These are phyloP conservation scores for Craspedostauros australis DNA, from an alignment of 108 stramenopile species.

Conservation along the genomic window DNA sequence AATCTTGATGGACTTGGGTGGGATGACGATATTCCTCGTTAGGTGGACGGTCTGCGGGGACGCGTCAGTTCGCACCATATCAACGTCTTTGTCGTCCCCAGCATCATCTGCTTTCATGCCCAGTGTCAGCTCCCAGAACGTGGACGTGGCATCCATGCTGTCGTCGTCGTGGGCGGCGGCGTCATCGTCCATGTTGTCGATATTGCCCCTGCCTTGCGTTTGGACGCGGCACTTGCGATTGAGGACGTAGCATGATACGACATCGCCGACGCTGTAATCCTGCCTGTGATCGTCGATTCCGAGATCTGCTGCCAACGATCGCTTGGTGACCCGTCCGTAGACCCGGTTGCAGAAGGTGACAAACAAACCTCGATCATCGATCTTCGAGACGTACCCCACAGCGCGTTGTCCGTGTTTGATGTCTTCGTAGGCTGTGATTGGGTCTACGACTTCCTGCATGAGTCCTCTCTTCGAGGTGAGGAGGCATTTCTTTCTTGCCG, in stretches of 20 bases:
- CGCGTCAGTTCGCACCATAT: constrained; percentile 7
- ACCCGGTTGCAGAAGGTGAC: constrained; percentile 84
- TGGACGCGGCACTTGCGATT: too few relatives aligned
- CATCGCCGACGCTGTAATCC: constrained; percentile 73
- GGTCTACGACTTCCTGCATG: constrained; percentile 40
- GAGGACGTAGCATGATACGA: constrained; percentile 65
- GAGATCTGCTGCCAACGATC: constrained; percentile 61
- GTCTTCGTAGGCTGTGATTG: constrained; percentile 43
- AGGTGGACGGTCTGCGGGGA: not conserved
- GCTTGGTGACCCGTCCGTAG: constrained; percentile 60
- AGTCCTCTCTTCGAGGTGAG: constrained; percentile 77
- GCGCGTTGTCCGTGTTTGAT: constrained; percentile 35
- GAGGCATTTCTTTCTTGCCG: constrained; percentile 46
- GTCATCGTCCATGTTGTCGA: too few relatives aligned
- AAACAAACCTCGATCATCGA: constrained; percentile 62
- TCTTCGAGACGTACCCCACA: constrained; percentile 67
- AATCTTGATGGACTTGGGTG: constrained; percentile 64
- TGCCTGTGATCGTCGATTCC: constrained; percentile 70
- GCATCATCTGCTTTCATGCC: constrained; percentile 1
- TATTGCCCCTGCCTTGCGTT: too few relatives aligned
- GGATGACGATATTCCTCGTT: constrained; percentile 34
- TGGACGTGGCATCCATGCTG: constrained; percentile 28
- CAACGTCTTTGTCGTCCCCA: constrained; percentile 11
- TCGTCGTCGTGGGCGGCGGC: constrained; percentile 14
- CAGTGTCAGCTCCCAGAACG: too few relatives aligned